Percentiles rank a stretch among this genome's conserved stretches.
Conservation (phyloP, 192 early-diverging fungal genomes). For the Coemansia sp. region DNA sequence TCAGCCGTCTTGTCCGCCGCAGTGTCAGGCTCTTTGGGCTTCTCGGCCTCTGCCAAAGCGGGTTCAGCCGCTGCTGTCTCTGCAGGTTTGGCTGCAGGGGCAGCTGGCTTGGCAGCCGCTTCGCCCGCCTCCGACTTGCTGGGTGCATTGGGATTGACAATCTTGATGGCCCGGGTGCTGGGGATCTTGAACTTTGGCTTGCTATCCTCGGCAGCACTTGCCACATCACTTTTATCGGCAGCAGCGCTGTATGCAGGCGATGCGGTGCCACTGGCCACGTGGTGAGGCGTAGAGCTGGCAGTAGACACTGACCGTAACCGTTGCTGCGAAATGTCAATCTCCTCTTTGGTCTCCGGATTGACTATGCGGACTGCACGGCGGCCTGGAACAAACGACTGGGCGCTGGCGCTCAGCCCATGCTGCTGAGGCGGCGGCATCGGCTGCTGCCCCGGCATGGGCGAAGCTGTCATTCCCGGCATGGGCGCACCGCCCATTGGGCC, state of each 20-base stretch:
- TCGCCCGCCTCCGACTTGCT: conserved; percentile 12
- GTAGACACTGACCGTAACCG: conserved; percentile 40
- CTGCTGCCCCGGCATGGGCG: conserved; percentile 40
- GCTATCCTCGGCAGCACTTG: conserved; percentile 20
- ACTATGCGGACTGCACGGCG: conserved; percentile 66
- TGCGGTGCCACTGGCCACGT: conserved; percentile 39
- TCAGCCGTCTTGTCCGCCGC: conserved; percentile 2
- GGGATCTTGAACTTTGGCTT: conserved; percentile 52
- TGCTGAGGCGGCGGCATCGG: conserved; percentile 9
- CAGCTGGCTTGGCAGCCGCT: conserved; percentile 18
- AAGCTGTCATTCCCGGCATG: conserved; percentile 45
- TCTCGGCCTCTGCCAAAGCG: not conserved
- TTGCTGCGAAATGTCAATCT: conserved; percentile 59
- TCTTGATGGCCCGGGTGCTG: conserved; percentile 42
- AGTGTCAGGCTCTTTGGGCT: no score
- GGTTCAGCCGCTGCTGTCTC: not conserved
- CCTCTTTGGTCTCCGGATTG: conserved; percentile 69
- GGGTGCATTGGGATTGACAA: conserved; percentile 46
- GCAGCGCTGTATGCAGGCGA: conserved; percentile 31
- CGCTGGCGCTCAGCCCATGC: conserved; percentile 33
- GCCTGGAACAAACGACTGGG: conserved; percentile 41
- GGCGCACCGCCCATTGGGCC: conserved; percentile 30
- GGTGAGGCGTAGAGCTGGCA: conserved; percentile 40
- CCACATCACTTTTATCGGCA: conserved; percentile 26
- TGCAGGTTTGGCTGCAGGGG: conserved; percentile 13